Evolutionary conservation across 495 filamentous ascomycete species (phyloP).

Genomic region (Xylaria longipes): DNA sequence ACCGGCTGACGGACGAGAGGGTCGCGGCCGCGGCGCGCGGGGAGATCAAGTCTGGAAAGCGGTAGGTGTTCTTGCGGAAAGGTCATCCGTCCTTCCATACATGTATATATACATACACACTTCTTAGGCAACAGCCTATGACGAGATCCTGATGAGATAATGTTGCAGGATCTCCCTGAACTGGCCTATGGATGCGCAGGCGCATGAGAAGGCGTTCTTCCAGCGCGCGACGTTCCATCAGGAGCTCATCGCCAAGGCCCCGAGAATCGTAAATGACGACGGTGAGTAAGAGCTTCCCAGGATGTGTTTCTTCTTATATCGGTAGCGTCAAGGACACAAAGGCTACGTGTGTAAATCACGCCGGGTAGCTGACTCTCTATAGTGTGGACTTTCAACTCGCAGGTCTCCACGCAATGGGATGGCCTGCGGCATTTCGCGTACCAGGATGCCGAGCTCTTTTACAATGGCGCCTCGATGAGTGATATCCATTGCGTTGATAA

Average conservation of each 20-base stretch:
- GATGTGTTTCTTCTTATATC: background rate
- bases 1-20: slow-evolving; percentile 51
- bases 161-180: slow-evolving; percentile 50
- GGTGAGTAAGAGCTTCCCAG: background rate
- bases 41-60: slow-evolving; percentile 58
- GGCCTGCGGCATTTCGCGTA: slow-evolving; percentile 57
- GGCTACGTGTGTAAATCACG: background rate
- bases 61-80: slow-evolving; percentile 29
- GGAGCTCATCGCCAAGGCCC: slow-evolving; percentile 45
- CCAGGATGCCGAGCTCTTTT: slow-evolving; percentile 61
- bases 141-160: background rate
- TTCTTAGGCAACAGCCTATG: background rate
- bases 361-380: background rate
- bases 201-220: slow-evolving; percentile 43
- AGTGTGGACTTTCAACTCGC: slow-evolving; percentile 66
- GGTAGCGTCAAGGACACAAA: background rate
- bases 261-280: slow-evolving; percentile 62
- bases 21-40: slow-evolving; percentile 51
- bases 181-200: slow-evolving; percentile 52
- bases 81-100: background rate
- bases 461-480: slow-evolving; percentile 64
- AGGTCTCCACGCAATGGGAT: slow-evolving; percentile 56
- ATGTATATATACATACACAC: background rate
- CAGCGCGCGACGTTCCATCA: slow-evolving; percentile 48
- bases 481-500: slow-evolving; percentile 56